A percentile compares a stretch with the other conserved stretches of the same genome.
These are phyloP conservation scores for Volvox carteri DNA, from an alignment of 163 green algal species.

Conservation along the genomic window DNA sequence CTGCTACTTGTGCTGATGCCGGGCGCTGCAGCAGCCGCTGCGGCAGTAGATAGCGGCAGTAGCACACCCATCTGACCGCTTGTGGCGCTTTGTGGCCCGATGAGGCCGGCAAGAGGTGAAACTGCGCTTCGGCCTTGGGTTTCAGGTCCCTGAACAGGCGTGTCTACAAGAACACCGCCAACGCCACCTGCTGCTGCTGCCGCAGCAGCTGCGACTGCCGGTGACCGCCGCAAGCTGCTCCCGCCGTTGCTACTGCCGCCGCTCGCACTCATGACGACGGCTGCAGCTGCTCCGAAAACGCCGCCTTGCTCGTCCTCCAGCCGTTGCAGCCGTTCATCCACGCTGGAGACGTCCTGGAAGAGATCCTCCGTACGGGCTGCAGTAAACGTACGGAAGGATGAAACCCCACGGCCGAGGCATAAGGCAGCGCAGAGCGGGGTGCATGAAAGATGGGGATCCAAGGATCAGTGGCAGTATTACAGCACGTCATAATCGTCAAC, in stretches of 20 bases:
- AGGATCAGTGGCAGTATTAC: too few relatives aligned
- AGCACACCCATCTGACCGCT: background rate
- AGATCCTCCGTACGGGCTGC: background rate
- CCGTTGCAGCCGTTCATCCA: background rate
- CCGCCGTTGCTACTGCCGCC: background rate
- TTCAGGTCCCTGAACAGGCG: background rate
- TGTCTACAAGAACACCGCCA: background rate
- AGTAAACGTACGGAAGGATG: too few relatives aligned
- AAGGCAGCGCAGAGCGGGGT: too few relatives aligned
- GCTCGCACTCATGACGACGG: background rate
- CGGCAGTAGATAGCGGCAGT: background rate
- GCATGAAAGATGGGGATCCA: too few relatives aligned
- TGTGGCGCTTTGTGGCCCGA: background rate
- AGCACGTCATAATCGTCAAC: too few relatives aligned
- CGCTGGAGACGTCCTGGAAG: background rate
- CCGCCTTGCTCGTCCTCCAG: background rate
- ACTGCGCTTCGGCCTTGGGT: background rate
- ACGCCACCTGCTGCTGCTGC: background rate
- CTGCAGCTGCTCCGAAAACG: slow-evolving; percentile 6
- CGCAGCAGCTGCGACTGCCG: background rate
- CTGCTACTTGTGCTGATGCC: background rate
- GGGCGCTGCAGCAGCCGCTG: background rate
- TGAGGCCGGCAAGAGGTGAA: background rate
- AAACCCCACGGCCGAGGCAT: too few relatives aligned
- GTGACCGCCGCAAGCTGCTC: background rate